Conservation (phyloP, 2,329 filamentous ascomycete genomes). For the Myriosclerotinia curreyana region DNA sequence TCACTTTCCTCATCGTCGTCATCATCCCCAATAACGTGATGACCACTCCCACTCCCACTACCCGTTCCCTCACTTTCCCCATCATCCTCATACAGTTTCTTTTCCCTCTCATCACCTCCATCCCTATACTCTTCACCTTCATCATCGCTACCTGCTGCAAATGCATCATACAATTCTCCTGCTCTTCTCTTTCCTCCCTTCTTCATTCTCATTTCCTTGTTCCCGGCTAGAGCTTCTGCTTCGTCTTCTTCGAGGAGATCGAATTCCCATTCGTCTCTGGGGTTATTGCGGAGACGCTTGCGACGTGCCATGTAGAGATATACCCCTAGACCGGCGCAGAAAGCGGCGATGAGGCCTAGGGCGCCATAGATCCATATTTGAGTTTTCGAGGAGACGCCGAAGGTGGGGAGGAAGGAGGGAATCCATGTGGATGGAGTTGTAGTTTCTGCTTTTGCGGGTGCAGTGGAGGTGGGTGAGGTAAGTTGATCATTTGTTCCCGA, state of each 20-base stretch:
- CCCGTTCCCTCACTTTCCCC: constrained; percentile 39
- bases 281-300: constrained; percentile 69
- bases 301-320: constrained; percentile 80
- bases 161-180: constrained; percentile 94
- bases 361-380: constrained; percentile 93
- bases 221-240: constrained; percentile 51
- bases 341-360: constrained; percentile 76
- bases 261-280: constrained; percentile 86
- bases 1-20: constrained; percentile 47
- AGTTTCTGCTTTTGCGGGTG: constrained; percentile 35
- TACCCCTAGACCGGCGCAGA: constrained; percentile 75
- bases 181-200: constrained; percentile 58
- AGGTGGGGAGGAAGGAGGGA: constrained; percentile 84
- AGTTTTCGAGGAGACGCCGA: constrained; percentile 81
- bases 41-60: constrained; percentile 37
- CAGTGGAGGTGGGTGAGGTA: constrained; percentile 27
- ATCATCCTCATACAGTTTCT: constrained; percentile 38
- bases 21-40: constrained; percentile 51
- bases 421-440: constrained; percentile 52
- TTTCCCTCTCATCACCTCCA: constrained; percentile 34
- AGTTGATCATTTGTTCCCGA: constrained; percentile 30
- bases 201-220: constrained; percentile 47
- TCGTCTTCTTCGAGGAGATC: constrained; percentile 87
- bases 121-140: constrained; percentile 52
- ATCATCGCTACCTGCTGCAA: constrained; percentile 85